Evolutionary conservation across 768 basidiomycete genomes (phyloP).

Genomic region (Porphyrellus cyaneotinctus): DNA sequence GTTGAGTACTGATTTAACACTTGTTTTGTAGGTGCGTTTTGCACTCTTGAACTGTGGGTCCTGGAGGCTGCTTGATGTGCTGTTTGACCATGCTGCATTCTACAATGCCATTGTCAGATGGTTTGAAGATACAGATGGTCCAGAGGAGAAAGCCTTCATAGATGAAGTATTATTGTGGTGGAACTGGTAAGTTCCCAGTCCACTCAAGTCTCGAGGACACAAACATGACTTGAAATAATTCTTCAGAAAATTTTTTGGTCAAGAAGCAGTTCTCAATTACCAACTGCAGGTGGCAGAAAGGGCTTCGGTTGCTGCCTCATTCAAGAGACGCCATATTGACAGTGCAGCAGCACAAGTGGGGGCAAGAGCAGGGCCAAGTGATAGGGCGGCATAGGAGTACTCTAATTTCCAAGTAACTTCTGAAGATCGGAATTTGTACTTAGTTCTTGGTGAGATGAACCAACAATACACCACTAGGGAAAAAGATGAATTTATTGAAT

Average conservation of each 20-base stretch:
- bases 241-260: background rate
- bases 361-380: too few relatives aligned
- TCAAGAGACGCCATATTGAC: background rate
- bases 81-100: background rate
- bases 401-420: too few relatives aligned
- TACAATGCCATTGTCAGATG: background rate
- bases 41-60: background rate
- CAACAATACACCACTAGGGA: too few relatives aligned
- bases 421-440: too few relatives aligned
- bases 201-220: too few relatives aligned
- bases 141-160: background rate
- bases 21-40: background rate
- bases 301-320: background rate
- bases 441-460: too few relatives aligned
- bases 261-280: background rate
- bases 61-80: background rate
- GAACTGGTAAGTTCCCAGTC: background rate
- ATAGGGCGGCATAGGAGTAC: too few relatives aligned
- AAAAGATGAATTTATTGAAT: too few relatives aligned
- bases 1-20: background rate
- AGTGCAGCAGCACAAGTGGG: background rate
- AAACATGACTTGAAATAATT: background rate
- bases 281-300: background rate
- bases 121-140: background rate
- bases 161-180: background rate